These are phyloP conservation scores for Saturnispora galanensis DNA, from an alignment of 805 yeast genomes.

Conservation along the genomic window DNA sequence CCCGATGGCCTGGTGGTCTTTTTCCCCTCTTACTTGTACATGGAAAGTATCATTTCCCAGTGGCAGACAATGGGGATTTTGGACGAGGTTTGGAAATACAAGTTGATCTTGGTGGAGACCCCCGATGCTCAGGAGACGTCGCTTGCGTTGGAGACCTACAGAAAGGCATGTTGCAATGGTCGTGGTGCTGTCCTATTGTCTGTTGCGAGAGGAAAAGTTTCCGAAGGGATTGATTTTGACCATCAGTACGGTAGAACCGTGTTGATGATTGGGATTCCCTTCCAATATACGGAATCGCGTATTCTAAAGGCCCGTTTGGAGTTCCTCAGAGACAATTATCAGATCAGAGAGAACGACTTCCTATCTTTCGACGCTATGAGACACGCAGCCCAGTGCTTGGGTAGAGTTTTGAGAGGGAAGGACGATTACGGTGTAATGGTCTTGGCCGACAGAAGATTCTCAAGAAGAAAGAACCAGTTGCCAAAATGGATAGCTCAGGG, in stretches of 20 bases:
- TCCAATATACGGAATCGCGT: constrained; percentile 96
- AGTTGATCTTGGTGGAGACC: constrained; percentile 88
- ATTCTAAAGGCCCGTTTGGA: constrained; percentile 91
- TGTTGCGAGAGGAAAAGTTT: constrained; percentile 98
- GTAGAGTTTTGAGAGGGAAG: constrained; percentile 94
- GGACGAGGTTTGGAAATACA: constrained; percentile 98
- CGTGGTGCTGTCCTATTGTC: constrained; percentile 93
- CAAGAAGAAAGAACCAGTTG: constrained; percentile 73
- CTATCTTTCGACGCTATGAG: constrained; percentile 98
- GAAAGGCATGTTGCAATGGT: constrained; percentile 95
- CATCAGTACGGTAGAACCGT: constrained; percentile 98
- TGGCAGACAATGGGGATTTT: constrained; percentile 98
- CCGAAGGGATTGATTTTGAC: constrained; percentile 98
- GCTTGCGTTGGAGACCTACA: constrained; percentile 85
- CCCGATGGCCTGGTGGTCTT: constrained; percentile 98
- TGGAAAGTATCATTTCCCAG: constrained; percentile 96
- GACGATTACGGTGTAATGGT: constrained; percentile 99
- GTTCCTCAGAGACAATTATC: constrained; percentile 84
- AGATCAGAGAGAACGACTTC: constrained; percentile 89
- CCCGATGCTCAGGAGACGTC: constrained; percentile 99
- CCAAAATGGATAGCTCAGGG: constrained; percentile 98
- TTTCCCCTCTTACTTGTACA: constrained; percentile 92
- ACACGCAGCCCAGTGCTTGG: constrained; percentile 98
- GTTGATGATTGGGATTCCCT: constrained; percentile 97
- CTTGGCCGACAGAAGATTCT: constrained; percentile 86